Conservation (phyloP, 805 yeast species). For the Schizosaccharomyces lindneri region DNA sequence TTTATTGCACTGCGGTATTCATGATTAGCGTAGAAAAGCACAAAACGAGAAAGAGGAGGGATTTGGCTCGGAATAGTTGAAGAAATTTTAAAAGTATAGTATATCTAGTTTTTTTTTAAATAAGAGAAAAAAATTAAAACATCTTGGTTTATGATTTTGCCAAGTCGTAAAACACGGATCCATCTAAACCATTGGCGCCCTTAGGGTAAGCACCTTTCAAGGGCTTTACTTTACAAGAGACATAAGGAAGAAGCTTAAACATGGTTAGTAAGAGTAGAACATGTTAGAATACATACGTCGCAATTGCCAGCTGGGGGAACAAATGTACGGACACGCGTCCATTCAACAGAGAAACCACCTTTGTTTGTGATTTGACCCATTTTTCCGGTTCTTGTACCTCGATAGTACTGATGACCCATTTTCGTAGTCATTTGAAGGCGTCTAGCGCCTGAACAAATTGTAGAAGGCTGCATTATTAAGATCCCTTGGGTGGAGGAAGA, state of each 20-base stretch:
- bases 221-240: not conserved
- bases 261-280: too few species aligned
- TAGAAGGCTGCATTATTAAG: not conserved
- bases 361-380: conserved; percentile 53
- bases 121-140: too few species aligned
- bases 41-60: too few species aligned
- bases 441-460: not conserved
- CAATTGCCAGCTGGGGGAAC: conserved; percentile 33
- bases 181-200: conserved; percentile 1
- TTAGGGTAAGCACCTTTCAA: not conserved
- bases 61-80: too few species aligned
- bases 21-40: too few species aligned
- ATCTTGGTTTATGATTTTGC: not conserved
- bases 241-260: not conserved
- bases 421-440: conserved; percentile 56
- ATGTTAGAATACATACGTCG: not conserved
- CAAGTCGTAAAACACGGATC: not conserved
- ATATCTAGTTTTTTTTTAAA: too few species aligned
- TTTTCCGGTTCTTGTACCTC: conserved; percentile 91
- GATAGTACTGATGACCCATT: conserved; percentile 79
- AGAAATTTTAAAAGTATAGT: too few species aligned
- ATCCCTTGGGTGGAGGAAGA: not conserved
- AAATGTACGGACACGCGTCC: conserved; percentile 72
- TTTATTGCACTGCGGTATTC: too few species aligned
- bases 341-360: conserved; percentile 57